A percentile compares a stretch with the other conserved stretches of the same genome.
Evolutionary conservation across 371 early-diverging fungal genomes (phyloP).

Genomic region (Haplosporangium sp.): DNA sequence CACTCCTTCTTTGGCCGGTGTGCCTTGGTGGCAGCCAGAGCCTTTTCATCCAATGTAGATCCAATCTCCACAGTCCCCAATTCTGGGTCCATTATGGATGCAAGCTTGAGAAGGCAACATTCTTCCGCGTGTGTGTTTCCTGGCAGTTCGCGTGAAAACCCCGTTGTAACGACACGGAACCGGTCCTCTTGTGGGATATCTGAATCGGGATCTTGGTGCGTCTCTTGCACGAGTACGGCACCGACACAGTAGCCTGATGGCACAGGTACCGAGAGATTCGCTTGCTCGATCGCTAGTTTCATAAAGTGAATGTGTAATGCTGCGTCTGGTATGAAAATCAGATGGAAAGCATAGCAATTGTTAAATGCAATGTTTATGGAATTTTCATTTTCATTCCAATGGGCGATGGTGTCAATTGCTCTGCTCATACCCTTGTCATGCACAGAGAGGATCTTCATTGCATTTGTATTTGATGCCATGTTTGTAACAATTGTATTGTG

Average conservation of each 20-base stretch:
- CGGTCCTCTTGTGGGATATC: conserved; percentile 31
- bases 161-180: conserved; percentile 70
- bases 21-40: not conserved
- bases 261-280: conserved; percentile 79
- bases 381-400: too few relatives aligned
- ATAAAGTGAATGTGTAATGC: conserved; percentile 62
- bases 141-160: conserved; percentile 87
- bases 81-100: conserved; percentile 14
- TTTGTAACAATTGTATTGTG: too few relatives aligned
- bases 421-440: too few relatives aligned
- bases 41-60: too few relatives aligned
- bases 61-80: too few relatives aligned
- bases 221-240: conserved; percentile 75
- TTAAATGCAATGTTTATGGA: not conserved
- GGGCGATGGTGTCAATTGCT: too few relatives aligned
- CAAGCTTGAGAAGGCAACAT: conserved; percentile 78
- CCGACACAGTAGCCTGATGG: conserved; percentile 93
- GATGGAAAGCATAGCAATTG: not conserved
- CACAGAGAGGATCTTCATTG: too few relatives aligned
- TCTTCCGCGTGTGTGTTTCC: conserved; percentile 96
- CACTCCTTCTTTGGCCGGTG: conserved; percentile 25
- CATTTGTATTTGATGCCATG: too few relatives aligned
- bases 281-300: conserved; percentile 82
- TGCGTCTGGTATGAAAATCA: too few relatives aligned
- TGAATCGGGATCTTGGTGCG: conserved; percentile 9